These are phyloP conservation scores for Glebionis coronaria DNA, from an alignment of 129 eudicot species.

Conservation along the genomic window DNA sequence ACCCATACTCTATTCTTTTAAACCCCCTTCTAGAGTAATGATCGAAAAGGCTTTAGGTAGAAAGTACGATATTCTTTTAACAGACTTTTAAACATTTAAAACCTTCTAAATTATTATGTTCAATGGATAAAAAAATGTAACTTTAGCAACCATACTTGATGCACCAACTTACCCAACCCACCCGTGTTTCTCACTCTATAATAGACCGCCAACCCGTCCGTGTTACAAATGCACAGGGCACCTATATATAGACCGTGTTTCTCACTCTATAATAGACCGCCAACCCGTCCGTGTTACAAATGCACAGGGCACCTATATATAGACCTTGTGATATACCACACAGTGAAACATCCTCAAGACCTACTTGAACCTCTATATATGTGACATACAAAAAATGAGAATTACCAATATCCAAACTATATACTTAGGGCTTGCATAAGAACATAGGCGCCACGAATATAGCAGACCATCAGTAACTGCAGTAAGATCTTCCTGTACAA, in stretches of 20 bases:
- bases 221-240: not conserved
- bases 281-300: not conserved
- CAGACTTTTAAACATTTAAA: not conserved
- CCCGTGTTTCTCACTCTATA: not conserved
- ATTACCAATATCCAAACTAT: conserved; percentile 92
- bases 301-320: conserved; percentile 8
- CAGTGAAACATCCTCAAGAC: conserved; percentile 16
- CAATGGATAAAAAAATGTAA: not conserved
- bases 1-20: not conserved
- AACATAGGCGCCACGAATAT: conserved; percentile 97
- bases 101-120: not conserved
- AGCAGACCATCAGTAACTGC: conserved; percentile 93
- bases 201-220: not conserved
- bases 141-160: not conserved
- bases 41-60: too few relatives aligned
- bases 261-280: too few relatives aligned
- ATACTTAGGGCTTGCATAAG: conserved; percentile 99
- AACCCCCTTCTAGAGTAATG: not conserved
- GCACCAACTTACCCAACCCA: not conserved
- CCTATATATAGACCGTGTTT: conserved; percentile 10
- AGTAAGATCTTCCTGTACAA: conserved; percentile 94
- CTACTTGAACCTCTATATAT: conserved; percentile 1
- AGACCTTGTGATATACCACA: conserved; percentile 1
- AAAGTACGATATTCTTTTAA: too few relatives aligned
- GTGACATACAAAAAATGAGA: conserved; percentile 4